Base-by-base conservation (phyloP, 2,329 filamentous ascomycete genomes). In the Fusarium denticulatum region DNA sequence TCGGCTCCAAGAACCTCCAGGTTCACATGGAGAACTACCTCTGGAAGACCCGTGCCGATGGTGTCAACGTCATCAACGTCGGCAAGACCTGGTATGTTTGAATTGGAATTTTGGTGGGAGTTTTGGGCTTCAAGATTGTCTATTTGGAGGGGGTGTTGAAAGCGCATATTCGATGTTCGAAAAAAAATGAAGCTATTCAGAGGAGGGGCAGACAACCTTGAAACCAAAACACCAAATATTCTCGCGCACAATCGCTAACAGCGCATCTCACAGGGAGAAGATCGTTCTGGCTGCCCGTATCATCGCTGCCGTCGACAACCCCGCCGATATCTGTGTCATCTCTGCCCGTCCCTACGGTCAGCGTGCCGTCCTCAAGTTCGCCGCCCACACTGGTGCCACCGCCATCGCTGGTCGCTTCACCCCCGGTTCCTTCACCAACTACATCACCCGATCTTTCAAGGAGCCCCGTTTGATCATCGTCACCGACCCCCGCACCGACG, bases 371-470 rank as follows among this genome's bases (percentile, higher is more conserved):
- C 94, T 99, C 86, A 99, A 99, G 93, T 99, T 99, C 89, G 96
- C 96, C 82, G 89, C 95, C 77, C 96, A 99, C 93, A 99, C 96
- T 79, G 96, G 96, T 85, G 95, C 97, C 83, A 94, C 95, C 83
- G 94, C 96, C 86, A 99, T 99, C 83, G 97, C 96, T 83, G 96
- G 96, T 89, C 96, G 96, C 86, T 99, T 99, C 93, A 99, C 96
- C 84, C 96, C 96, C 85, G 96, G 96, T 94, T 97, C 96, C 88
- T 99, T 99, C 93, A 99, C 96, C 91, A 99, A 99, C 92, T 99
- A 99, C 93, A 99, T 99, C 93, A 99, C 97, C 87, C 96, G 96
- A 84, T 98, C 96, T 78, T 99, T 99, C 95, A 98, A 98, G 93
- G 96, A 99, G 91, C 96, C 96, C 84, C 97, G 97, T 87, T 91